Evolutionary conservation across 257 asterid species (phyloP).

Genomic region (Plectranthus barbatus): DNA sequence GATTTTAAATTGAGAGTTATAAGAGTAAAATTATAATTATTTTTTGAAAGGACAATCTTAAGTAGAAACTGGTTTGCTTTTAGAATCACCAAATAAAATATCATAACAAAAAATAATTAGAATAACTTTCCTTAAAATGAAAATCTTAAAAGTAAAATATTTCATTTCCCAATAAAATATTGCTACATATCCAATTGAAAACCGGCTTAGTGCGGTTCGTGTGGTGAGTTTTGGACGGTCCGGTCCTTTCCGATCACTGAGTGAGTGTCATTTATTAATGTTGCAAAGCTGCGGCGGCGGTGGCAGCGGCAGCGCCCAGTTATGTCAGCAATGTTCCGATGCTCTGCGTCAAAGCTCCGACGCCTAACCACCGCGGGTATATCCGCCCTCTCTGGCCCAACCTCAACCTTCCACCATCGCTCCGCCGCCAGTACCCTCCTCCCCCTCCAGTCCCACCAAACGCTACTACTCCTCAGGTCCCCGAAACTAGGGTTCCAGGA

Average conservation of each 20-base stretch:
- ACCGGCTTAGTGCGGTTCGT: too few species aligned
- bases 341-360: conserved; percentile 42
- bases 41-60: too few species aligned
- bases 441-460: conserved; percentile 11
- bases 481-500: conserved; percentile 33
- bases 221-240: too few species aligned
- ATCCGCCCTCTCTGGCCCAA: conserved; percentile 3
- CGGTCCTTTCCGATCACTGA: not conserved
- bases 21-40: too few species aligned
- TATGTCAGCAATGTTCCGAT: conserved; percentile 48
- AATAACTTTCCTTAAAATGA: too few species aligned
- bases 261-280: not conserved
- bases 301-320: conserved; percentile 5
- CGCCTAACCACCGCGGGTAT: conserved; percentile 25
- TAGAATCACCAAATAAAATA: too few species aligned
- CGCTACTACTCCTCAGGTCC: conserved; percentile 16
- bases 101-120: too few species aligned
- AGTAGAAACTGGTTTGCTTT: too few species aligned
- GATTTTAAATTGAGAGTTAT: too few species aligned
- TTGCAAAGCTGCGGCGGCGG: conserved; percentile 3
- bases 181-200: too few species aligned
- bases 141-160: too few species aligned
- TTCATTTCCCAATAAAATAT: too few species aligned
- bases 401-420: conserved; percentile 23
- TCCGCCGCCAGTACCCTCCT: conserved; percentile 16